These are phyloP conservation scores for Aspergillus sp. DNA, from an alignment of 2,329 filamentous ascomycete species.

Conservation along the genomic window DNA sequence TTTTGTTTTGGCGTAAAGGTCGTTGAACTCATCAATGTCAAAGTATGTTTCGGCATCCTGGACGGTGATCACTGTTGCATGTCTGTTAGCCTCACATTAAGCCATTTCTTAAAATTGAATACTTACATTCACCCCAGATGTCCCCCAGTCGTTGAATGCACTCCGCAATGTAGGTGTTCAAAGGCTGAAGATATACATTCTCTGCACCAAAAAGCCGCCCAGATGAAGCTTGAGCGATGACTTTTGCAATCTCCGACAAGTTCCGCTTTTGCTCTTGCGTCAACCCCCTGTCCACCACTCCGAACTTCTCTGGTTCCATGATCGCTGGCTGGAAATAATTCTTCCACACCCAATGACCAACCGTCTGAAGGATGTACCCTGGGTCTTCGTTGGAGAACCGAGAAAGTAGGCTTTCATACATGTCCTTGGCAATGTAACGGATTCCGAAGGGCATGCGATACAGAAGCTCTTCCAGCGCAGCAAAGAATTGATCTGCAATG, in stretches of 20 bases:
- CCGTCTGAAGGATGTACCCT: slow-evolving; percentile 75
- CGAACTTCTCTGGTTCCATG: slow-evolving; percentile 85
- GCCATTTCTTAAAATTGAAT: neutral
- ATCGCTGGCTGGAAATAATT: slow-evolving; percentile 90
- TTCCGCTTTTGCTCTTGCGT: slow-evolving; percentile 93
- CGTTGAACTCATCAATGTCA: slow-evolving; percentile 98
- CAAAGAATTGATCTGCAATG: slow-evolving; percentile 88
- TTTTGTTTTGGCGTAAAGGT: slow-evolving; percentile 93
- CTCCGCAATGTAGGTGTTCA: slow-evolving; percentile 87
- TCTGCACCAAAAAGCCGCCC: slow-evolving; percentile 89
- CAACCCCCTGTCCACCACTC: slow-evolving; percentile 84
- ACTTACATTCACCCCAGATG: slow-evolving; percentile 67
- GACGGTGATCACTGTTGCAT: slow-evolving; percentile 68
- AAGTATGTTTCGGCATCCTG: slow-evolving; percentile 87
- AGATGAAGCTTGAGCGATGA: slow-evolving; percentile 83
- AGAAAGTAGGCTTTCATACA: slow-evolving; percentile 72
- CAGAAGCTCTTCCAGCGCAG: slow-evolving; percentile 75
- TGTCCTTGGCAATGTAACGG: slow-evolving; percentile 82
- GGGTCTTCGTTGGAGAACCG: slow-evolving; percentile 80
- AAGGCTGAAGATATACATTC: slow-evolving; percentile 90
- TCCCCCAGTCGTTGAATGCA: slow-evolving; percentile 76
- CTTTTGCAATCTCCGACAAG: slow-evolving; percentile 84
- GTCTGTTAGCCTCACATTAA: slow-evolving; percentile 31
- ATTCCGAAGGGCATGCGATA: slow-evolving; percentile 91
- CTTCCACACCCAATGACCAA: slow-evolving; percentile 90